Base-by-base conservation (phyloP, 768 basidiomycete genomes). In the Pisolithus tinctorius region DNA sequence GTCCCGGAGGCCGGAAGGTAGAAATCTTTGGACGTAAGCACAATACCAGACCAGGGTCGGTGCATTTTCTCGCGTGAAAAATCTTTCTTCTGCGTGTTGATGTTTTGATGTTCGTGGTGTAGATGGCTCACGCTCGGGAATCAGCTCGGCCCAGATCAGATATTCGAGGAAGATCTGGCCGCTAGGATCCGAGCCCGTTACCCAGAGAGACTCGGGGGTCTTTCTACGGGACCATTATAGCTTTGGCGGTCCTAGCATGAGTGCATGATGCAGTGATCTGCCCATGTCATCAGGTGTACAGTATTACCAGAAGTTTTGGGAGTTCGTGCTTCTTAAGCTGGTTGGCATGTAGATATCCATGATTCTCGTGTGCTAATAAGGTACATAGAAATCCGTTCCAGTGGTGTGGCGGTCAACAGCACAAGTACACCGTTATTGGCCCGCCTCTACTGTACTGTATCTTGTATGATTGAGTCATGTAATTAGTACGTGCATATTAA, bases 11-110 rank as follows among this genome's bases (percentile, higher is more conserved):
- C 40, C 71, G 85, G 53, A 90, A 90, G 68, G 78, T 93, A 29
- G 96, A 99, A 64, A 90, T 98, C 51, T 99, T 99, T 64, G 96
- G 96, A 27, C 75, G 96, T 61, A 91, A 86, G 65, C 96, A 98
- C 64, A 99, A 99, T 63, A 83, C 85, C 7, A 72, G 96, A 49
- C 83, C 89, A 25, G 95, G 96, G 80, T 91, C 55, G 53, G 82
- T 68, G 6, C 2, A 14, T 11, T 10, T 34, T 37, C 40, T 37
- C 20, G 42, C 52, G 44, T n/a, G 31, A 14, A 41, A 49, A 46
- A 36, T 38, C 27, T 4, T 50, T 39, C 27, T 5, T 50, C 20
- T 20, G 20, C 20, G 20, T 20, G 20, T 34, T 26, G 8, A 16
- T 45, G 42, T 42, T 38, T n/a, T 58, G 37, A 56, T 56, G 7